These are phyloP conservation scores for Cardamine resedifolia DNA, from an alignment of 345 rosid genomes.

Conservation along the genomic window DNA sequence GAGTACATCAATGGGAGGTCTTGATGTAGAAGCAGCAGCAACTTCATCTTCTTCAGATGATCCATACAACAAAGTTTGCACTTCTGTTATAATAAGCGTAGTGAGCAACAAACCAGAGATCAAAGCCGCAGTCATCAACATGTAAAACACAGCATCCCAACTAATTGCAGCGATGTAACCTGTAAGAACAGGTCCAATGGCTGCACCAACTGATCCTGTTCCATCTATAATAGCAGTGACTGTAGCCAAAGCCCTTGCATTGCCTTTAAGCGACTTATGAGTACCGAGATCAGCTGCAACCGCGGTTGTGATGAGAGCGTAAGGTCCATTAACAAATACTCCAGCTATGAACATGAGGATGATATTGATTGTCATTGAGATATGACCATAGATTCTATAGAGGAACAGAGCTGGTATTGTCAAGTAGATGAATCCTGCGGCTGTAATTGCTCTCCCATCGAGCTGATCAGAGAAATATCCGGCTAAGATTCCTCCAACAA, in stretches of 20 bases:
- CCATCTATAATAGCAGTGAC: constrained; percentile 95
- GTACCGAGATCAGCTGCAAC: constrained; percentile 95
- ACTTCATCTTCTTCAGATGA: constrained; percentile 34
- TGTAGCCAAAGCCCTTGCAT: constrained; percentile 87
- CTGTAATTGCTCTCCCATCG: constrained; percentile 81
- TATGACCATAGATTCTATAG: constrained; percentile 70
- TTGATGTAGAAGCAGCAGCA: constrained; percentile 17
- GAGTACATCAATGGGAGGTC: constrained; percentile 40
- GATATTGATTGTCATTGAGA: constrained; percentile 61
- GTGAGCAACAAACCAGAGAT: constrained; percentile 80
- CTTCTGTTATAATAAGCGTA: constrained; percentile 64
- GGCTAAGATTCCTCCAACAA: constrained; percentile 84
- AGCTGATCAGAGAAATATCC: constrained; percentile 87
- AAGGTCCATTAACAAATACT: constrained; percentile 89
- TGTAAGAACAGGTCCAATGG: constrained; percentile 80
- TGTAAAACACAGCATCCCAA: constrained; percentile 84
- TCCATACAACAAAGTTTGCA: constrained; percentile 37
- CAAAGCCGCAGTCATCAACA: constrained; percentile 86
- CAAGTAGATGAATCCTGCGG: constrained; percentile 81
- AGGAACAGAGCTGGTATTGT: constrained; percentile 83
- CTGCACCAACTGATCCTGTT: constrained; percentile 96
- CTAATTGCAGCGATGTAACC: constrained; percentile 79
- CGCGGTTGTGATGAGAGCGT: constrained; percentile 90
- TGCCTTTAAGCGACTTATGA: constrained; percentile 78
- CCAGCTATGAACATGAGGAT: constrained; percentile 75